These are phyloP conservation scores for Yarrowia osloensis DNA, from an alignment of 805 yeast genomes.

Conservation along the genomic window DNA sequence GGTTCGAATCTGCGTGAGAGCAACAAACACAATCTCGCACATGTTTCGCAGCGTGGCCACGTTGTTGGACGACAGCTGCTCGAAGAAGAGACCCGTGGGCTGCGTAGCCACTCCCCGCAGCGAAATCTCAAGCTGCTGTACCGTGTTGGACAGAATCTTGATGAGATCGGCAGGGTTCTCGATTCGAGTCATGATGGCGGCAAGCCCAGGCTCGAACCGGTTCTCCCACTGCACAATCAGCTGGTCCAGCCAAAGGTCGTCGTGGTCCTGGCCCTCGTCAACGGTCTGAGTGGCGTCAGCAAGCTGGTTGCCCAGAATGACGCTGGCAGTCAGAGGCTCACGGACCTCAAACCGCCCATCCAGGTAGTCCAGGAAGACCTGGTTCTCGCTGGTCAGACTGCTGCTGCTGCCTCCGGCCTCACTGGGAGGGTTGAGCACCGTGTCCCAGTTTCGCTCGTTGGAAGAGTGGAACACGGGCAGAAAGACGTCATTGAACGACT, in stretches of 20 bases:
- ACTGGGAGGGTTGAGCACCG: constrained; percentile 12
- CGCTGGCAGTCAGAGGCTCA: not conserved
- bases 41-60: constrained; percentile 59
- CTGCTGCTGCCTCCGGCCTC: not conserved
- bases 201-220: constrained; percentile 17
- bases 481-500: constrained; percentile 79
- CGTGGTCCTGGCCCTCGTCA: not conserved
- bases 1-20: constrained; percentile 18
- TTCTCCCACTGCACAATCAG: constrained; percentile 4
- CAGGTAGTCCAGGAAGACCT: constrained; percentile 10
- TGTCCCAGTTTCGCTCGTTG: constrained; percentile 44
- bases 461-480: constrained; percentile 69
- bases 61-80: constrained; percentile 63
- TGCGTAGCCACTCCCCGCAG: constrained; percentile 51
- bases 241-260: not conserved
- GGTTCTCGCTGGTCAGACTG: not conserved
- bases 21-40: constrained; percentile 41
- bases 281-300: constrained; percentile 1
- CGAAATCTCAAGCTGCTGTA: constrained; percentile 66
- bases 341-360: constrained; percentile 3
- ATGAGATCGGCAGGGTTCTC: constrained; percentile 34
- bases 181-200: constrained; percentile 17
- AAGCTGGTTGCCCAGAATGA: not conserved
- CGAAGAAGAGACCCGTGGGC: constrained; percentile 47
- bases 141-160: constrained; percentile 51